Evolutionary conservation across 1,284 basidiomycete genomes (phyloP).

Genomic region (Veloboletus limbatus): DNA sequence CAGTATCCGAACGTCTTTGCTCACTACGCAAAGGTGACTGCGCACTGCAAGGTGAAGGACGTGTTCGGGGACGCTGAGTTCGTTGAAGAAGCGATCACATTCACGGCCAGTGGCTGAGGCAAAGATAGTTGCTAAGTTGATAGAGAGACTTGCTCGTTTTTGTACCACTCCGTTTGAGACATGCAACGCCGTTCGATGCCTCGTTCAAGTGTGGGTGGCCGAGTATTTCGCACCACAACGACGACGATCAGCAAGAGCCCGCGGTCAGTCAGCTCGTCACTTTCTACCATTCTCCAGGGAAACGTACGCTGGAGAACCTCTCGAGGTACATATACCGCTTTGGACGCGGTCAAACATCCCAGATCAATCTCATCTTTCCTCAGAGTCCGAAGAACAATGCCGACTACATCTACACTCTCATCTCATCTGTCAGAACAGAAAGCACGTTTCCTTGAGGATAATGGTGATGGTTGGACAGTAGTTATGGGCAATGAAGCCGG

Average conservation of each 20-base stretch:
- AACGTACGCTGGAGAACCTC: neutral
- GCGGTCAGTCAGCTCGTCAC: neutral
- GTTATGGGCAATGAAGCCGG: constrained; percentile 93
- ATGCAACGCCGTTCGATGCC: neutral
- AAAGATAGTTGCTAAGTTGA: too few species aligned
- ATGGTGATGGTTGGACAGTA: constrained; percentile 67
- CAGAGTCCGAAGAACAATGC: constrained; percentile 17
- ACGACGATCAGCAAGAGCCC: neutral
- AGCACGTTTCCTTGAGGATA: constrained; percentile 39
- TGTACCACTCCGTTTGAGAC: constrained; percentile 3
- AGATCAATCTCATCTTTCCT: constrained; percentile 1
- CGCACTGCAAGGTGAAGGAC: constrained; percentile 45
- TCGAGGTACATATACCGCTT: constrained; percentile 3
- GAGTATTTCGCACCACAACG: neutral
- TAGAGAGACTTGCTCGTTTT: too few species aligned
- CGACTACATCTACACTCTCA: constrained; percentile 31
- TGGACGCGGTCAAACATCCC: neutral
- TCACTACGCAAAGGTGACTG: constrained; percentile 48
- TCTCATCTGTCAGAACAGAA: constrained; percentile 41
- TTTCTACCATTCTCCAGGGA: neutral
- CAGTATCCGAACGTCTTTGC: constrained; percentile 53
- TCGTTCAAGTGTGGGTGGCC: neutral
- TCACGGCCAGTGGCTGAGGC: too few species aligned
- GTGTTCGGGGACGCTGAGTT: constrained; percentile 38
- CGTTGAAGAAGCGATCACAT: constrained; percentile 16